phyloP scores from a whole-genome alignment of 495 filamentous ascomycete genomes.

The Bathelium albidoporum region DNA sequence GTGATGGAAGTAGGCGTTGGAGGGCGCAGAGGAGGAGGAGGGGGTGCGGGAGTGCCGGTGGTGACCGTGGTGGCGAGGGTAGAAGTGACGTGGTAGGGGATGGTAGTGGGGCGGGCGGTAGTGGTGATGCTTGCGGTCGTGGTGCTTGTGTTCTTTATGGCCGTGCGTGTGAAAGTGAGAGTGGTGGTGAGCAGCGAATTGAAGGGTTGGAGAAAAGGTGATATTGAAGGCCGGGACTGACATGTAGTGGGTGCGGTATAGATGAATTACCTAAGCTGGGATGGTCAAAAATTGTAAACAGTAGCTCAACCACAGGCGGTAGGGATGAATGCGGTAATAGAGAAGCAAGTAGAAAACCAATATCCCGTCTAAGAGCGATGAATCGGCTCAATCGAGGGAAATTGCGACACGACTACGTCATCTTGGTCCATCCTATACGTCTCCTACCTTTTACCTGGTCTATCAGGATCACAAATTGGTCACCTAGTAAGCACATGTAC shows the following conservation, averaged over 20 bases:
- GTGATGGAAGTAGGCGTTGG: too few relatives aligned
- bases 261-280: conserved; percentile 26
- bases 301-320: conserved; percentile 42
- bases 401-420: not conserved
- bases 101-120: not conserved
- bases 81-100: not conserved
- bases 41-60: conserved; percentile 8
- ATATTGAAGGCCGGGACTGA: not conserved
- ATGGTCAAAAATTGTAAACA: conserved; percentile 33
- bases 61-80: conserved; percentile 7
- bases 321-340: conserved; percentile 48
- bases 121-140: not conserved
- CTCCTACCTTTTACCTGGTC: too few relatives aligned
- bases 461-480: too few relatives aligned
- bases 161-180: not conserved
- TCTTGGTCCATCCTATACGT: too few relatives aligned
- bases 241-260: not conserved
- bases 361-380: not conserved
- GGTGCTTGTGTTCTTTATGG: not conserved
- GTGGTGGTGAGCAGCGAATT: not conserved
- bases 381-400: not conserved
- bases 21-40: not conserved
- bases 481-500: too few relatives aligned
- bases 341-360: conserved; percentile 29
- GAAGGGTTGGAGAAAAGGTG: not conserved